Evolutionary conservation across 139 green algal genomes (phyloP), one percentile per base, ranked within the genome.

Genomic region (Chara braunii): DNA sequence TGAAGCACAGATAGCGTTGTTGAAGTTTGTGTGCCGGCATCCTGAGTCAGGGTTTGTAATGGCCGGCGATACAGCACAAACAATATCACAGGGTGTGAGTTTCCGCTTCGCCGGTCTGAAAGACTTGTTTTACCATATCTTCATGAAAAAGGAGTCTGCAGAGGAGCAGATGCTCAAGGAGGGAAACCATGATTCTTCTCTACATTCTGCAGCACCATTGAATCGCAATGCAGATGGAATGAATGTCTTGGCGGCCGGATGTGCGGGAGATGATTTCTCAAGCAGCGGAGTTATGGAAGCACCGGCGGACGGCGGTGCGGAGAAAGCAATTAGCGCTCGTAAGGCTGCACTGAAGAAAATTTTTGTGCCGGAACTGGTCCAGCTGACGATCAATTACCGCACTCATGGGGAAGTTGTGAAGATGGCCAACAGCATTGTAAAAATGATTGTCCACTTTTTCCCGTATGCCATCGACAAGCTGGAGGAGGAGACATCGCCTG

Each of bases 51-150:
- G 87, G 0, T 93, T 94, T 75, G 54, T 74, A 4, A 88, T 89
- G 73, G 90, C 80, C 50, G 86, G 85, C 0, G 86, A 92, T 60
- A 87, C 85, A 0, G 81, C 80, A 4, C 86, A 92, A 59, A 92
- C 85, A 44, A 92, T 92, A n/a, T 82, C 86, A 1, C 79, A 80
- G 9, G 86, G 86, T 35, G 75, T 91, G 31, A 82, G 77, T 42
- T 92, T 92, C 74, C 74, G 84, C 33, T 89, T 87, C 34, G 35
- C n/a, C n/a, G n/a, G n/a, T n/a, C n/a, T n/a, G n/a, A n/a, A n/a
- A n/a, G n/a, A n/a, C n/a, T n/a, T n/a, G n/a, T n/a, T n/a, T n/a
- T n/a, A n/a, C n/a, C n/a, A n/a, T n/a, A n/a, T n/a, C n/a, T n/a
- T n/a, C n/a, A n/a, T n/a, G n/a, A n/a, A n/a, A n/a, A n/a, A n/a